Percentiles rank a stretch among this genome's conserved stretches.
Conservation (phyloP, 306 rosid species). For the Prunus mongolica region DNA sequence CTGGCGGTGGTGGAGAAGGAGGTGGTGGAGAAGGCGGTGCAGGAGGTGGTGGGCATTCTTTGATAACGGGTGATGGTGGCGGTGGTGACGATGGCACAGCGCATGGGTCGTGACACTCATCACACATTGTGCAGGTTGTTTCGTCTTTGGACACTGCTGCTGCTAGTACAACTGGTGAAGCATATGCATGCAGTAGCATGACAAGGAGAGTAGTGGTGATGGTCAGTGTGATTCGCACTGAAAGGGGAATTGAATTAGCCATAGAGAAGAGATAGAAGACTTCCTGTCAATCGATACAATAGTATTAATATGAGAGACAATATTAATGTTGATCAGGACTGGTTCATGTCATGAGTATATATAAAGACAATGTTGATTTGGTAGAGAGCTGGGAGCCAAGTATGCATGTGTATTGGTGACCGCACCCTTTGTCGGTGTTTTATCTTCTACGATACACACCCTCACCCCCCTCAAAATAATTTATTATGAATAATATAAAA, state of each 20-base stretch:
- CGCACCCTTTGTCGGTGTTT: slow-evolving; percentile 70
- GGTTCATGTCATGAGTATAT: neutral
- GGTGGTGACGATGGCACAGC: neutral
- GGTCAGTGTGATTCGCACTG: neutral
- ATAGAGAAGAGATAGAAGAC: no score
- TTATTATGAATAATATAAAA: neutral
- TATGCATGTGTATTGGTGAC: slow-evolving; percentile 45
- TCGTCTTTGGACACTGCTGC: slow-evolving; percentile 1
- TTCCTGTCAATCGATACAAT: neutral
- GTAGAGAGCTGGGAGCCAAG: neutral
- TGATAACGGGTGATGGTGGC: neutral
- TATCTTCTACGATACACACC: slow-evolving; percentile 32
- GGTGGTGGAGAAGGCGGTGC: slow-evolving; percentile 10
- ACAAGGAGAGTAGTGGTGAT: neutral
- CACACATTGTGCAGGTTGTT: slow-evolving; percentile 16
- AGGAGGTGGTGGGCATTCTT: neutral
- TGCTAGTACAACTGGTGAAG: neutral
- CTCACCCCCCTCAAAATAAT: neutral
- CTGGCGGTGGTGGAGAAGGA: slow-evolving; percentile 18
- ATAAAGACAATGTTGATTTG: neutral
- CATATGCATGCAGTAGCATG: neutral
- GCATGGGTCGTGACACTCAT: slow-evolving; percentile 13
- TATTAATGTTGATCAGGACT: neutral
- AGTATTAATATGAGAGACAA: no score
- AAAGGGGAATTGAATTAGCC: neutral